phyloP scores from a whole-genome alignment of 1,284 basidiomycete genomes.

The Moniliella sp. region DNA sequence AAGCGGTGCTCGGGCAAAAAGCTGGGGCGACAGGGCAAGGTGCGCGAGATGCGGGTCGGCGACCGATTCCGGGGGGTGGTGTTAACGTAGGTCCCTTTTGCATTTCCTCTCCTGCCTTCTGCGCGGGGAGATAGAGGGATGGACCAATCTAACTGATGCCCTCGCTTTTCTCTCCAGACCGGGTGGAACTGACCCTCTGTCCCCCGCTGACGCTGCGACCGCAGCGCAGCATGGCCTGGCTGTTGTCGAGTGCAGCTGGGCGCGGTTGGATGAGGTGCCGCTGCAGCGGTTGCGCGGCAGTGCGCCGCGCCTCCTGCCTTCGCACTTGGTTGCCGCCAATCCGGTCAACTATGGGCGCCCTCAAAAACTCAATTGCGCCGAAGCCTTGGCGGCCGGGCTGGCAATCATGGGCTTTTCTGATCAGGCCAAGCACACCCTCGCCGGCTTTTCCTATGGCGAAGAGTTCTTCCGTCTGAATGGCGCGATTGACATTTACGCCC shows the following conservation, averaged over 20 bases:
- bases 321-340: constrained; percentile 28
- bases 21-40: constrained; percentile 60
- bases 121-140: not conserved
- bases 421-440: too few species aligned
- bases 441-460: too few species aligned
- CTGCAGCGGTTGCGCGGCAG: constrained; percentile 44
- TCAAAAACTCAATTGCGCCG: constrained; percentile 30
- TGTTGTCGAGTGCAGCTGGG: constrained; percentile 95
- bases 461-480: too few species aligned
- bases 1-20: constrained; percentile 85
- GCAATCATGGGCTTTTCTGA: too few species aligned
- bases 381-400: too few species aligned
- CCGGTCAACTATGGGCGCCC: constrained; percentile 31
- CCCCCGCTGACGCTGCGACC: constrained; percentile 63
- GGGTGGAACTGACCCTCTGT: constrained; percentile 58
- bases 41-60: constrained; percentile 62
- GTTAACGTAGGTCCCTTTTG: constrained; percentile 61
- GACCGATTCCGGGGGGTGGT: constrained; percentile 74
- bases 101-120: not conserved
- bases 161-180: constrained; percentile 44
- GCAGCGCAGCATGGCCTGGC: constrained; percentile 58
- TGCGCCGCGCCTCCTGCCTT: constrained; percentile 5
- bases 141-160: not conserved
- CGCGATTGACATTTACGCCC: too few species aligned
- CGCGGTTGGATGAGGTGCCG: constrained; percentile 73